These are phyloP conservation scores for Platanus orientalis DNA, from an alignment of 164 flowering plant genomes.

Conservation along the genomic window DNA sequence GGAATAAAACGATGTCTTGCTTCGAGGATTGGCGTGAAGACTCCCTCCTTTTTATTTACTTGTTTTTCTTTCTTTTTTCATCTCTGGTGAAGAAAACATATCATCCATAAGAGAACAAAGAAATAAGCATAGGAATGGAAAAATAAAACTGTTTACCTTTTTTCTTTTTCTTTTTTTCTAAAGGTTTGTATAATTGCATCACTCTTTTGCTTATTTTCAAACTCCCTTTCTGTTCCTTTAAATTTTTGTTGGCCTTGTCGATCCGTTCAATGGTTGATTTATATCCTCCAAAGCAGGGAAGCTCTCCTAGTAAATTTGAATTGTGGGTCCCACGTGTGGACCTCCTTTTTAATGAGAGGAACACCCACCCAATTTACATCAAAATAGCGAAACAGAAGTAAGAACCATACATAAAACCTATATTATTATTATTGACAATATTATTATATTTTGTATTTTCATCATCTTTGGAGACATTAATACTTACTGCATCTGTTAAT, in stretches of 20 bases:
- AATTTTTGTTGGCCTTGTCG: conserved; percentile 50
- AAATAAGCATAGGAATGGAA: conserved; percentile 20
- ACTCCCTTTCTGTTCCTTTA: conserved; percentile 15
- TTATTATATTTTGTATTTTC: conserved; percentile 11
- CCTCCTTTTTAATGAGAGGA: conserved; percentile 13
- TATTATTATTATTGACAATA: neutral
- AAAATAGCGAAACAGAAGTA: conserved; percentile 14
- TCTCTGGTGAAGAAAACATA: conserved; percentile 1
- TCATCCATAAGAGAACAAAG: conserved; percentile 16
- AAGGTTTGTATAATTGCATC: neutral
- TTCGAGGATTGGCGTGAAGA: conserved; percentile 47
- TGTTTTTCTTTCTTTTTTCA: neutral
- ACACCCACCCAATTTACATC: conserved; percentile 12
- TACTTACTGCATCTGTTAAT: conserved; percentile 1
- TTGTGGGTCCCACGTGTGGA: conserved; percentile 15
- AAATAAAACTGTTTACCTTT: conserved; percentile 19
- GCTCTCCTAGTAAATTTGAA: conserved; percentile 19
- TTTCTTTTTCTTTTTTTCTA: conserved; percentile 2
- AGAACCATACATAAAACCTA: neutral
- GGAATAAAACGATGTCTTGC: conserved; percentile 38
- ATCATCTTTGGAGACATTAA: conserved; percentile 17
- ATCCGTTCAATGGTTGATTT: conserved; percentile 36
- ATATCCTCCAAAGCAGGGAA: conserved; percentile 18
- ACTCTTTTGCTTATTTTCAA: conserved; percentile 14
- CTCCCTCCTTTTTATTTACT: neutral